Evolutionary conservation across 176 grass and related monocot species (phyloP), one percentile per base, ranked within the genome.

Genomic region (Chloris gayana): DNA sequence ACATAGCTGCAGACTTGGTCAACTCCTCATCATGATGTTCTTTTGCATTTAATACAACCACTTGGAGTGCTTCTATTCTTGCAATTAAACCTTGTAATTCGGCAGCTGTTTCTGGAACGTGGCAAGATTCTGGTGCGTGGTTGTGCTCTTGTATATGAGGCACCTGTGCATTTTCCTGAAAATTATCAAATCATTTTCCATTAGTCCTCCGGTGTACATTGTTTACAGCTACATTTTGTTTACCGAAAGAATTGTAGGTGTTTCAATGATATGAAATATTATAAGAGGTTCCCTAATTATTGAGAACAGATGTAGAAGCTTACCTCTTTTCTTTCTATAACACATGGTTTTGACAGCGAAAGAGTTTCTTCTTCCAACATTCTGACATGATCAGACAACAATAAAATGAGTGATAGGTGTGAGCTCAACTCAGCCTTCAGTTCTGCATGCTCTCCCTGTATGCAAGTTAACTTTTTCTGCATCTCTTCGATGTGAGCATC

Each of bases 11-110:
- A 68, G 85, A 76, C 25, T 82, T 42, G 13, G 70, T 50, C 19
- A 49, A 82, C 69, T 97, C 84, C 26, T 88, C 77, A 84, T 94
- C 79, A 65, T 86, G 80, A 65, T n/a, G 32, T 64, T 60, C 79
- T 69, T 78, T 83, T 4, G 67, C 72, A 80, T 77, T 73, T 51
- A 66, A 37, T 65, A 91, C 69, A 86, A 65, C 64, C 32, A 61
- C 71, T 64, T 84, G 81, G 64, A 97, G 75, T 83, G 70, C 80
- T 91, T 93, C 91, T 54, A 94, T 82, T 89, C 90, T 91, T 78
- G 72, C n/a, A 75, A 85, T 86, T 60, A 94, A 62, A 70, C 60
- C 73, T 76, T 88, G 81, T 62, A 97, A 69, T 62, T 86, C 82
- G 25, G 39, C n/a, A 76, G 81, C 78, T 79, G 84, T 87, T 25